phyloP scores from a whole-genome alignment of 331 rosid genomes.

The Erythrophleum ivorense region DNA sequence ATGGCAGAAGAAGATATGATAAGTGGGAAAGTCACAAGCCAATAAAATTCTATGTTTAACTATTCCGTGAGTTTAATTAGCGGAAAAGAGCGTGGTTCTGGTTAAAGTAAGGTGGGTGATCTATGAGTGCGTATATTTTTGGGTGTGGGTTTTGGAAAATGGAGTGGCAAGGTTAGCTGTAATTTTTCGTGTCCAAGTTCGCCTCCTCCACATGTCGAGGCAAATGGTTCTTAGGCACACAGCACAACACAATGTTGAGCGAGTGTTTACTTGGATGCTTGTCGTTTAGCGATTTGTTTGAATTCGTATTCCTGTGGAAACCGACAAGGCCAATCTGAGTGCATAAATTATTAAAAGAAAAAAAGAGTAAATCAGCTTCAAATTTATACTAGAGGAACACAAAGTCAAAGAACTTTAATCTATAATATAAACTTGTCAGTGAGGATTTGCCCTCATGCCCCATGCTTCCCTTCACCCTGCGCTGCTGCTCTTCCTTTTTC shows the following conservation, averaged over 20 bases:
- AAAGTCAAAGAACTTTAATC: constrained; percentile 59
- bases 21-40: constrained; percentile 46
- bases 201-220: constrained; percentile 41
- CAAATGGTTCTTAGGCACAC: constrained; percentile 33
- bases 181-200: constrained; percentile 53
- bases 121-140: neutral
- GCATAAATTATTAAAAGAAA: constrained; percentile 9
- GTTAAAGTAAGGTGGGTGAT: constrained; percentile 11
- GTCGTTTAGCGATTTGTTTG: constrained; percentile 61
- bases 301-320: constrained; percentile 33
- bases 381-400: neutral
- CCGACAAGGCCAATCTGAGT: constrained; percentile 42
- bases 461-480: constrained; percentile 18
- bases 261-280: constrained; percentile 35
- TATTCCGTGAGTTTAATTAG: constrained; percentile 27
- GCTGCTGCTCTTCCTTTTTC: neutral
- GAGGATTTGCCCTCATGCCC: constrained; percentile 43
- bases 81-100: neutral
- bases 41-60: constrained; percentile 16
- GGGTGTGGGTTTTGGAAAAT: constrained; percentile 29
- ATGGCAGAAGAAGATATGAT: constrained; percentile 35
- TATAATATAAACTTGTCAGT: constrained; percentile 25
- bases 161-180: constrained; percentile 25
- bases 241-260: constrained; percentile 19
- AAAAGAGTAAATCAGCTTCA: neutral